Conservation (phyloP, 2,329 filamentous ascomycete genomes). For the Verticillium tricorpus region DNA sequence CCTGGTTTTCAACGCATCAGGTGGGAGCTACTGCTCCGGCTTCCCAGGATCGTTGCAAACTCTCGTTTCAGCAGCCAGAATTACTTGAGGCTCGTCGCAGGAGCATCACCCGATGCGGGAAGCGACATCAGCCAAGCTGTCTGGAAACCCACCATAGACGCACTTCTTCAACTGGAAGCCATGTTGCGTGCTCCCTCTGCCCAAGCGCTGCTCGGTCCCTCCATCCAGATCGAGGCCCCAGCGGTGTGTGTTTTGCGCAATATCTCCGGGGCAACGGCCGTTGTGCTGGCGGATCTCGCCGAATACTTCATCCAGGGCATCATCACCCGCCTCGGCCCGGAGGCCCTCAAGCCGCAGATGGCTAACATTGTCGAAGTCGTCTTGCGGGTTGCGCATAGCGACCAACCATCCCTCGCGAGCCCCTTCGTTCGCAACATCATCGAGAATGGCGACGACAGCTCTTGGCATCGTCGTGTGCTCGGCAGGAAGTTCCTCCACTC, state of each 20-base stretch:
- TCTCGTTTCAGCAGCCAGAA: constrained; percentile 4
- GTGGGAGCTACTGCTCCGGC: background rate
- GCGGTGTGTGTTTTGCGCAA: constrained; percentile 11
- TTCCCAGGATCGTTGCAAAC: constrained; percentile 5
- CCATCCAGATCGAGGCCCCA: constrained; percentile 6
- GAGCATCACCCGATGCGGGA: background rate
- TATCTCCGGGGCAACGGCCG: background rate
- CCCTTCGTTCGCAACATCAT: constrained; percentile 24
- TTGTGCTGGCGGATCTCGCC: constrained; percentile 14
- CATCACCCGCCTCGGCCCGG: constrained; percentile 8
- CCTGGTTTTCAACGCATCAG: constrained; percentile 4
- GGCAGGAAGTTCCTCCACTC: constrained; percentile 18
- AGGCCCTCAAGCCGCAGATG: constrained; percentile 13
- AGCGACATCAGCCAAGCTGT: constrained; percentile 10
- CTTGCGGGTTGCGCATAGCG: constrained; percentile 17
- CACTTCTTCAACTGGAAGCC: constrained; percentile 19
- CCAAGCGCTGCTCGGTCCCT: constrained; percentile 6
- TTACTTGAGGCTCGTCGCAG: background rate
- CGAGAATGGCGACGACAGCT: constrained; percentile 22
- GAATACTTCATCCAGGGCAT: constrained; percentile 15
- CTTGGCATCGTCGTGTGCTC: constrained; percentile 27
- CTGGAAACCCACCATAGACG: constrained; percentile 25
- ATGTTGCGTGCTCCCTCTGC: background rate
- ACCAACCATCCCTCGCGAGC: constrained; percentile 23
- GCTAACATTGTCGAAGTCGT: constrained; percentile 13